Percentiles rank a stretch among this genome's conserved stretches.
phyloP scores from a whole-genome alignment of 192 early-diverging fungal genomes.

The Chytriomyces sp. region DNA sequence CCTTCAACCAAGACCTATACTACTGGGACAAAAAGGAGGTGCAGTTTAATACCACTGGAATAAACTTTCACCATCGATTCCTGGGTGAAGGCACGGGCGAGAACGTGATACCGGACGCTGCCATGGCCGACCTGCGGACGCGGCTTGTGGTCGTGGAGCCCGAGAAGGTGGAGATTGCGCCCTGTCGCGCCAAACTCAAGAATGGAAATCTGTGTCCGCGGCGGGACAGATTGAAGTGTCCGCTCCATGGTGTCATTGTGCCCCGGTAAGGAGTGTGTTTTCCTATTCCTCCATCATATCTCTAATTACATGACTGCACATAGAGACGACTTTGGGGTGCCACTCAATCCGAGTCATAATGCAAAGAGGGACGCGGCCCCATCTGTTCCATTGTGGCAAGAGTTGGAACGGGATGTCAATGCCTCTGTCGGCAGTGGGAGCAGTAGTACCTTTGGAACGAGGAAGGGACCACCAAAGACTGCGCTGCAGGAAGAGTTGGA shows the following conservation, averaged over 20 bases:
- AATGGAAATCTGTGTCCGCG: constrained; percentile 28
- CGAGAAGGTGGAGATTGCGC: constrained; percentile 9
- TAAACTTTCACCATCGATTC: constrained; percentile 25
- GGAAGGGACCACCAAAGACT: not conserved
- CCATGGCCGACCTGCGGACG: constrained; percentile 16
- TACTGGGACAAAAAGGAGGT: constrained; percentile 30
- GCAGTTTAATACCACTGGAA: constrained; percentile 19
- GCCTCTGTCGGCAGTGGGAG: not conserved
- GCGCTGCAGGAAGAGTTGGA: constrained; percentile 22
- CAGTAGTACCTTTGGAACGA: not conserved
- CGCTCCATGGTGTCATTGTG: constrained; percentile 26
- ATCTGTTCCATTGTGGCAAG: constrained; percentile 10
- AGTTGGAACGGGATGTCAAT: constrained; percentile 21
- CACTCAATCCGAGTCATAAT: constrained; percentile 13
- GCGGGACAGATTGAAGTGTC: constrained; percentile 15
- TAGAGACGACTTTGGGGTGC: constrained; percentile 19
- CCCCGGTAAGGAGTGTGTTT: constrained; percentile 3
- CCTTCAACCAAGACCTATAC: constrained; percentile 19
- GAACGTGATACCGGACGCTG: constrained; percentile 18
- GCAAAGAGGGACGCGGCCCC: not conserved
- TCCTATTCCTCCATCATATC: not conserved
- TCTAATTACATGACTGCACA: not conserved
- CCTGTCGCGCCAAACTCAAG: constrained; percentile 15
- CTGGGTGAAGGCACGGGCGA: constrained; percentile 20
- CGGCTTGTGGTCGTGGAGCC: constrained; percentile 5